Evolutionary conservation across 352 stramenopile genomes (phyloP).

Genomic region (Pythium guiyangense): DNA sequence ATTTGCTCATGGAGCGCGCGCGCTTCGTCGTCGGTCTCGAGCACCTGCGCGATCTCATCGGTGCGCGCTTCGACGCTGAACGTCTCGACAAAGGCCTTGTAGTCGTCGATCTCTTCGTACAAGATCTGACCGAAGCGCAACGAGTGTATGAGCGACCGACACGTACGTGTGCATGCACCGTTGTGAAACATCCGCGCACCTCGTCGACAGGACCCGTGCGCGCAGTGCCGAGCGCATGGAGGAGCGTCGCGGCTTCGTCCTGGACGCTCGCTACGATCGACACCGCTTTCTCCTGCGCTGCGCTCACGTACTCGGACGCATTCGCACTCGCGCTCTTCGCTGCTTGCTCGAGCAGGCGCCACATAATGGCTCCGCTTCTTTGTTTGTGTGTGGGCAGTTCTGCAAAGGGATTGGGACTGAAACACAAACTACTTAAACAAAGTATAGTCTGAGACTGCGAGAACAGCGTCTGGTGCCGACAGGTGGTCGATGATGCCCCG

Average conservation of each 20-base stretch:
- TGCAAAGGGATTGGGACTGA: too few relatives aligned
- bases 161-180: not conserved
- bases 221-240: slow-evolving; percentile 58
- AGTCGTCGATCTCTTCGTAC: slow-evolving; percentile 76
- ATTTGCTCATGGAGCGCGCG: slow-evolving; percentile 56
- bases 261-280: slow-evolving; percentile 66
- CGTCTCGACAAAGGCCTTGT: slow-evolving; percentile 51
- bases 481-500: too few relatives aligned
- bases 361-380: too few relatives aligned
- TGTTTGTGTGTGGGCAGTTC: too few relatives aligned
- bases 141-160: not conserved
- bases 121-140: slow-evolving; percentile 32
- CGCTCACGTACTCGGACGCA: slow-evolving; percentile 63
- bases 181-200: slow-evolving; percentile 17
- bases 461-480: too few relatives aligned
- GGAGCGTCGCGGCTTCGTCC: slow-evolving; percentile 63
- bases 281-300: slow-evolving; percentile 74
- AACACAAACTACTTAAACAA: too few relatives aligned
- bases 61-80: slow-evolving; percentile 65
- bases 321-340: slow-evolving; percentile 70
- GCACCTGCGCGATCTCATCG: slow-evolving; percentile 64
- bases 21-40: slow-evolving; percentile 53
- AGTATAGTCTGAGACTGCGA: too few relatives aligned
- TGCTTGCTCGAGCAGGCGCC: slow-evolving; percentile 69
- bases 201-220: slow-evolving; percentile 71